These are phyloP conservation scores for Aspergillus fischeri DNA, from an alignment of 2,329 filamentous ascomycete genomes.

Conservation along the genomic window DNA sequence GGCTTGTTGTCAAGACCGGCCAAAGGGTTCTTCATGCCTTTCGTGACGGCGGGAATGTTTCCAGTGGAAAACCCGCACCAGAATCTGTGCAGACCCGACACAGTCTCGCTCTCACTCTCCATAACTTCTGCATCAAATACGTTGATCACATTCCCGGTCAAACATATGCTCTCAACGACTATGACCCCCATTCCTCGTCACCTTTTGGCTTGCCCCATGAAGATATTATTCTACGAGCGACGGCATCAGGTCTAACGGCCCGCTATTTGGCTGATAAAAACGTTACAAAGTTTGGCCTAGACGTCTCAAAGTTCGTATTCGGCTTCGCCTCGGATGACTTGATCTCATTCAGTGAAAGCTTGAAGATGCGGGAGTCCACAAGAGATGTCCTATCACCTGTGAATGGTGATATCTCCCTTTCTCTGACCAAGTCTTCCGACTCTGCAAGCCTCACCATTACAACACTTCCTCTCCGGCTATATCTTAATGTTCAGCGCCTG, in stretches of 20 bases:
- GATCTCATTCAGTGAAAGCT: slow-evolving; percentile 48
- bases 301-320: slow-evolving; percentile 43
- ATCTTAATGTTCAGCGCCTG: slow-evolving; percentile 71
- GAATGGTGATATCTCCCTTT: slow-evolving; percentile 38
- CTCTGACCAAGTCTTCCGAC: slow-evolving; percentile 28
- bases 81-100: slow-evolving; percentile 8
- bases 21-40: slow-evolving; percentile 27
- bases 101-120: slow-evolving; percentile 24
- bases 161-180: slow-evolving; percentile 18
- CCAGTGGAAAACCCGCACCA: slow-evolving; percentile 2
- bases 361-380: slow-evolving; percentile 45
- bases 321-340: slow-evolving; percentile 48
- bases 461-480: slow-evolving; percentile 71
- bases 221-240: slow-evolving; percentile 31
- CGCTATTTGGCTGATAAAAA: slow-evolving; percentile 18
- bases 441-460: slow-evolving; percentile 55
- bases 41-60: slow-evolving; percentile 8
- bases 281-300: slow-evolving; percentile 25
- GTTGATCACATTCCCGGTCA: slow-evolving; percentile 33
- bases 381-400: slow-evolving; percentile 37
- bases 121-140: slow-evolving; percentile 32
- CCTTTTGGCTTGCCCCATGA: slow-evolving; percentile 22
- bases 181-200: slow-evolving; percentile 10
- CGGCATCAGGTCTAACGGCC: slow-evolving; percentile 23
- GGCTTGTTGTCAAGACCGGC: slow-evolving; percentile 36